These are phyloP conservation scores for Monosporascus sp. DNA, from an alignment of 2,329 filamentous ascomycete species.

Conservation along the genomic window DNA sequence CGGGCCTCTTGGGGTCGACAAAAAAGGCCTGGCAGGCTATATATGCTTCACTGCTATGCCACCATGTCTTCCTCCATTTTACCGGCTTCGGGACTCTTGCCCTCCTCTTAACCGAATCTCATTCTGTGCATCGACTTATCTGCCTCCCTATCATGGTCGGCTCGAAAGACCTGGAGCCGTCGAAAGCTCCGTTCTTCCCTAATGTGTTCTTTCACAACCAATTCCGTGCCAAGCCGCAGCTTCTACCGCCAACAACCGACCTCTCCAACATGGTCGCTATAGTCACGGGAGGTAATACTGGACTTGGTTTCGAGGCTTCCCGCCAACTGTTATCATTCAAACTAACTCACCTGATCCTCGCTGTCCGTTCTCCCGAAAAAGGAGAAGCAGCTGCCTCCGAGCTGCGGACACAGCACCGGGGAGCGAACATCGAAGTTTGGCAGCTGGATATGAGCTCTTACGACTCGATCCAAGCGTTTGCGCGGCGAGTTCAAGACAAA, in stretches of 20 bases:
- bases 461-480: constrained; percentile 38
- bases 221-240: constrained; percentile 15
- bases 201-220: constrained; percentile 22
- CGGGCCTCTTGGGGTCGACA: too few relatives aligned
- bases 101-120: background rate
- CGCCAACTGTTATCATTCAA: constrained; percentile 31
- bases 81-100: background rate
- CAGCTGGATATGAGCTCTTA: constrained; percentile 42
- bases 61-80: background rate
- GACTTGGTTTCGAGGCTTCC: constrained; percentile 41
- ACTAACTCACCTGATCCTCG: constrained; percentile 40
- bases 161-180: constrained; percentile 8
- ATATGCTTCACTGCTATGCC: background rate
- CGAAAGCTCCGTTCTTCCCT: constrained; percentile 1
- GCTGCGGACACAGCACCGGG: constrained; percentile 23
- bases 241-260: constrained; percentile 14
- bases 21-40: background rate
- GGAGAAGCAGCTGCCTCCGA: constrained; percentile 35
- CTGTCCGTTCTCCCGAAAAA: constrained; percentile 36
- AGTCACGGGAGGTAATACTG: constrained; percentile 43
- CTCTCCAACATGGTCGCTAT: constrained; percentile 36
- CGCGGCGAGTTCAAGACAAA: constrained; percentile 16
- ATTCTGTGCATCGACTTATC: background rate
- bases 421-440: constrained; percentile 41
- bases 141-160: constrained; percentile 2